Conservation (phyloP, 75 land plant species). For the Cupressus sempervirens region DNA sequence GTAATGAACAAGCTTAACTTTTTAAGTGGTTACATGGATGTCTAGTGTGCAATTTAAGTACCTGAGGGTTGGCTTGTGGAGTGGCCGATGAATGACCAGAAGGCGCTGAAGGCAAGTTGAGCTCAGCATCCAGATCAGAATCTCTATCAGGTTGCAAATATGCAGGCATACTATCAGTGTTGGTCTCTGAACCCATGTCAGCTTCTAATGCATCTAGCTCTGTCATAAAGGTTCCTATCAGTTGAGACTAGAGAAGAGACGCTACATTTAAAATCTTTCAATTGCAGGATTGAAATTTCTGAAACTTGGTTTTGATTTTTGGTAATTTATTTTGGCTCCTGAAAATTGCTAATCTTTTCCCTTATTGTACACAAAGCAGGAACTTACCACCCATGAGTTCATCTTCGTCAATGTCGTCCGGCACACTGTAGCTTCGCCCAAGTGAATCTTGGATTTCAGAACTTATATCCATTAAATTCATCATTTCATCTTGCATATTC, state of each 20-base stretch:
- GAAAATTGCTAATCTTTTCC: background rate
- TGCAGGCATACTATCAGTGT: conserved; percentile 72
- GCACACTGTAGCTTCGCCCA: conserved; percentile 96
- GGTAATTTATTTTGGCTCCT: background rate
- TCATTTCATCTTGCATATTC: conserved; percentile 99
- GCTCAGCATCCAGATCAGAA: conserved; percentile 74
- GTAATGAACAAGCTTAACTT: background rate
- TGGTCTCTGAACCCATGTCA: conserved; percentile 84
- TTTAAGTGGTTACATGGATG: background rate
- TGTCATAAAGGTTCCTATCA: conserved; percentile 17
- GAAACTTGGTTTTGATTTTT: background rate
- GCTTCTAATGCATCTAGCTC: conserved; percentile 97
- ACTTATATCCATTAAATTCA: conserved; percentile 96
- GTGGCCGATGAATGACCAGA: conserved; percentile 44
- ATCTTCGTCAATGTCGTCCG: conserved; percentile 99
- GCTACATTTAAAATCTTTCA: background rate
- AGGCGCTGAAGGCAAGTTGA: conserved; percentile 91
- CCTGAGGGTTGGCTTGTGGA: conserved; percentile 50
- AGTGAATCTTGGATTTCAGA: conserved; percentile 96
- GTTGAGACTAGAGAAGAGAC: background rate
- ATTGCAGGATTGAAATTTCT: background rate
- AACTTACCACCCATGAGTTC: conserved; percentile 96
- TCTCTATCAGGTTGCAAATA: conserved; percentile 94
- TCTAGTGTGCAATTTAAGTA: conserved; percentile 18
- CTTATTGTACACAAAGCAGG: background rate